These are phyloP conservation scores for Monosporozyma aerobia DNA, from an alignment of 805 yeast species.

Conservation along the genomic window DNA sequence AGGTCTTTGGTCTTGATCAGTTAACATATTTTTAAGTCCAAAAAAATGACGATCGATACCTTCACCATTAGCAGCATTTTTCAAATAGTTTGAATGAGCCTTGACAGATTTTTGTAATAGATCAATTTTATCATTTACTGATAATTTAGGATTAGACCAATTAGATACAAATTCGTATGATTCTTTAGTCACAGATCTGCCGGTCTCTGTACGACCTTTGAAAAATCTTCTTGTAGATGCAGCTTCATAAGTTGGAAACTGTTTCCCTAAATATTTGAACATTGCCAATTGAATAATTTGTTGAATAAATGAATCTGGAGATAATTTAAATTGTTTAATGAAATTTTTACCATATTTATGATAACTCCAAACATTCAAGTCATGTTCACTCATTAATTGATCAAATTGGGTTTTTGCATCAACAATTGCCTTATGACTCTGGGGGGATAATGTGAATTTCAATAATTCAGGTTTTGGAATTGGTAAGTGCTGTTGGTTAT, in stretches of 20 bases:
- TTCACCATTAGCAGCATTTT: conserved; percentile 70
- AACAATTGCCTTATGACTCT: conserved; percentile 41
- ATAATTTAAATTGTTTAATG: conserved; percentile 73
- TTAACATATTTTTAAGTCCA: conserved; percentile 70
- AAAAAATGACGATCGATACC: conserved; percentile 93
- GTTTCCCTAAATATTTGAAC: conserved; percentile 68
- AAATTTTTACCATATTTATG: conserved; percentile 77
- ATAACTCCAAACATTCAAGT: conserved; percentile 70
- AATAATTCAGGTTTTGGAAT: conserved; percentile 19
- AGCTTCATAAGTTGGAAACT: conserved; percentile 89
- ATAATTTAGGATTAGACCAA: conserved; percentile 47
- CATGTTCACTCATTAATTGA: conserved; percentile 48
- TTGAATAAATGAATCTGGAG: conserved; percentile 92
- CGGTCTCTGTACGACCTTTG: conserved; percentile 91
- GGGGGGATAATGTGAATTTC: conserved; percentile 51
- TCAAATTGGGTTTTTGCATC: conserved; percentile 50
- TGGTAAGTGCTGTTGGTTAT: background rate
- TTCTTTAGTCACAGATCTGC: conserved; percentile 72
- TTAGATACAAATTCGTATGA: conserved; percentile 61
- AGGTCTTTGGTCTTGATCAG: conserved; percentile 50
- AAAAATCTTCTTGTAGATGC: conserved; percentile 87
- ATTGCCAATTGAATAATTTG: conserved; percentile 86
- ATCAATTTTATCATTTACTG: conserved; percentile 47
- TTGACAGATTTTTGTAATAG: conserved; percentile 65
- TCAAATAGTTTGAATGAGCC: conserved; percentile 66